Conservation (phyloP, 164 flowering plant species). For the Malania oleifera region DNA sequence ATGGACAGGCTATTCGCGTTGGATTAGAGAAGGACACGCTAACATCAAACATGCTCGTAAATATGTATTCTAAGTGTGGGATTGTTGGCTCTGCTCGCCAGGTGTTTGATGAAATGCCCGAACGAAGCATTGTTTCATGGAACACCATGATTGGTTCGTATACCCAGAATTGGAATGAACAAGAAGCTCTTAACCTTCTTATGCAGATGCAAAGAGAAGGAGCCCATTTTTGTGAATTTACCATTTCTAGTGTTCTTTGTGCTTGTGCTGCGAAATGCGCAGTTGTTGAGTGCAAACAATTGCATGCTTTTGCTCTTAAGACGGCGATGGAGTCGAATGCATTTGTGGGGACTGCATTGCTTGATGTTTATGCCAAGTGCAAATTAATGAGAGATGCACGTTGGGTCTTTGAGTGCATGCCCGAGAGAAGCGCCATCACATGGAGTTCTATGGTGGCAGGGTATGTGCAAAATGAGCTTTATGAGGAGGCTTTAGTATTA, state of each 20-base stretch:
- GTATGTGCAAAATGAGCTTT: slow-evolving; percentile 62
- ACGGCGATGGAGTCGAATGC: slow-evolving; percentile 37
- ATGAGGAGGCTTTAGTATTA: slow-evolving; percentile 64
- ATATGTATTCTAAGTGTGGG: slow-evolving; percentile 72
- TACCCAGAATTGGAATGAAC: slow-evolving; percentile 39
- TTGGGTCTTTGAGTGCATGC: slow-evolving; percentile 49
- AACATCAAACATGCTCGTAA: slow-evolving; percentile 67
- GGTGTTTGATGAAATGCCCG: slow-evolving; percentile 64
- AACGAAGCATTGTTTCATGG: slow-evolving; percentile 71
- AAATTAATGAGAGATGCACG: slow-evolving; percentile 45
- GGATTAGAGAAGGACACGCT: slow-evolving; percentile 38
- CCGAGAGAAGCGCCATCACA: slow-evolving; percentile 57
- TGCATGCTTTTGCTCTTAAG: slow-evolving; percentile 72
- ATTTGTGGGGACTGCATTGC: slow-evolving; percentile 76
- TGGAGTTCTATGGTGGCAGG: slow-evolving; percentile 95
- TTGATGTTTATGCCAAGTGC: slow-evolving; percentile 83
- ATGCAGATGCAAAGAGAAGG: slow-evolving; percentile 53
- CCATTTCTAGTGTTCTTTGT: slow-evolving; percentile 70
- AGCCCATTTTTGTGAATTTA: slow-evolving; percentile 46
- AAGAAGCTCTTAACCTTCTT: slow-evolving; percentile 50
- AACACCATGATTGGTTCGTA: slow-evolving; percentile 66
- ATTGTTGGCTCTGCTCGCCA: slow-evolving; percentile 40
- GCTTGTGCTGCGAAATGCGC: slow-evolving; percentile 65
- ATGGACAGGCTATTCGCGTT: slow-evolving; percentile 34
- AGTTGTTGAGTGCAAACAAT: slow-evolving; percentile 53